Evolutionary conservation across 768 basidiomycete genomes (phyloP).

Genomic region (Botryobasidium botryosum): DNA sequence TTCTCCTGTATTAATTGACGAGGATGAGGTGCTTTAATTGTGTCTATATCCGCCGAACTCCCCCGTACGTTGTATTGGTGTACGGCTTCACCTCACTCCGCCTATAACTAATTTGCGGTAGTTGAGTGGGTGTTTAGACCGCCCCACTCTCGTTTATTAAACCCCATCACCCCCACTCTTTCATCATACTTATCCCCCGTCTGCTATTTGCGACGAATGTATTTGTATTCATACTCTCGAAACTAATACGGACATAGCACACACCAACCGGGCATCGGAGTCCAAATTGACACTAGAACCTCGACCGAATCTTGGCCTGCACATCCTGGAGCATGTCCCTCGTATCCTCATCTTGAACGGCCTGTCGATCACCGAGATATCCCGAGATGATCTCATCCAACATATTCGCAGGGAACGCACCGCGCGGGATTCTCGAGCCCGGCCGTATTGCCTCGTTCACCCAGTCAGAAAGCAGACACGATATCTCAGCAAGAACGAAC

Average conservation of each 20-base stretch:
- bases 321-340: constrained; percentile 8
- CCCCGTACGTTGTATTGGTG: no score
- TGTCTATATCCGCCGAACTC: no score
- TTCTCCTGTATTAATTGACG: no score
- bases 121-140: no score
- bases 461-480: constrained; percentile 67
- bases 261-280: background rate
- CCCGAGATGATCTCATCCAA: constrained; percentile 58
- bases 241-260: background rate
- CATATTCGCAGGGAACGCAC: constrained; percentile 61
- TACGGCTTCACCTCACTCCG: no score
- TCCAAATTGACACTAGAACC: constrained; percentile 7
- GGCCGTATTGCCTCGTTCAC: constrained; percentile 58
- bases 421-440: constrained; percentile 40
- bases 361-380: constrained; percentile 33
- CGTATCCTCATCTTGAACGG: background rate
- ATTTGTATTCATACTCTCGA: no score
- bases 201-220: no score
- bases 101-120: no score
- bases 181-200: no score
- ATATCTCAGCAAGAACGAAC: constrained; percentile 71
- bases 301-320: constrained; percentile 6
- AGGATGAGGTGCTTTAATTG: no score
- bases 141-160: no score
- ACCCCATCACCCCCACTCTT: no score